phyloP scores from a whole-genome alignment of 2,329 filamentous ascomycete genomes.

The Pseudocercospora cruenta region DNA sequence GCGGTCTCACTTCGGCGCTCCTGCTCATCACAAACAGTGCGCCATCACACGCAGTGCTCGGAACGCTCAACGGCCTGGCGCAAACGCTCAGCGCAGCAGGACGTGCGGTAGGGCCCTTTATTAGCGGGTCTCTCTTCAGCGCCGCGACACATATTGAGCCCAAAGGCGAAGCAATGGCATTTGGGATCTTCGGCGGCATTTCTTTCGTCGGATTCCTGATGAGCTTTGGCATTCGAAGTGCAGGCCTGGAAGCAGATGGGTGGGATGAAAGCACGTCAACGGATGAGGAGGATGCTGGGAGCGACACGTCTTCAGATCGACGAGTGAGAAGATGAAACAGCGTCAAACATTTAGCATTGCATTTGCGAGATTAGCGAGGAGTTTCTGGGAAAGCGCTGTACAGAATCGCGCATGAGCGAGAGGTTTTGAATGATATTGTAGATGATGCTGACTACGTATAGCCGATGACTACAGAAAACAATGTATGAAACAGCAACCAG shows the following conservation, averaged over 20 bases:
- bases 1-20: conserved; percentile 85
- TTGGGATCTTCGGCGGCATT: conserved; percentile 84
- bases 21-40: conserved; percentile 92
- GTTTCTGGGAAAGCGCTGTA: conserved; percentile 10
- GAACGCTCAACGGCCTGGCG: conserved; percentile 88
- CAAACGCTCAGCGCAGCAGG: conserved; percentile 92
- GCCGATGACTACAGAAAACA: neutral
- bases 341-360: neutral
- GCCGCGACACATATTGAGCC: conserved; percentile 71
- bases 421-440: neutral
- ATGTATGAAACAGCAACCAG: neutral
- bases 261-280: conserved; percentile 51
- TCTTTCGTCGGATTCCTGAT: conserved; percentile 78
- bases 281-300: conserved; percentile 48
- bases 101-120: conserved; percentile 82
- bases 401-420: conserved; percentile 3
- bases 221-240: conserved; percentile 75
- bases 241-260: conserved; percentile 61
- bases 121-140: conserved; percentile 85
- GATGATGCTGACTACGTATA: neutral
- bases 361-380: conserved; percentile 13
- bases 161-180: conserved; percentile 83
- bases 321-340: neutral
- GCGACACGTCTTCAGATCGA: conserved; percentile 12
- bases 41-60: conserved; percentile 80